Percentiles rank a stretch among this genome's conserved stretches.
These are phyloP conservation scores for Xylaria palmicola DNA, from an alignment of 495 filamentous ascomycete species.

Conservation along the genomic window DNA sequence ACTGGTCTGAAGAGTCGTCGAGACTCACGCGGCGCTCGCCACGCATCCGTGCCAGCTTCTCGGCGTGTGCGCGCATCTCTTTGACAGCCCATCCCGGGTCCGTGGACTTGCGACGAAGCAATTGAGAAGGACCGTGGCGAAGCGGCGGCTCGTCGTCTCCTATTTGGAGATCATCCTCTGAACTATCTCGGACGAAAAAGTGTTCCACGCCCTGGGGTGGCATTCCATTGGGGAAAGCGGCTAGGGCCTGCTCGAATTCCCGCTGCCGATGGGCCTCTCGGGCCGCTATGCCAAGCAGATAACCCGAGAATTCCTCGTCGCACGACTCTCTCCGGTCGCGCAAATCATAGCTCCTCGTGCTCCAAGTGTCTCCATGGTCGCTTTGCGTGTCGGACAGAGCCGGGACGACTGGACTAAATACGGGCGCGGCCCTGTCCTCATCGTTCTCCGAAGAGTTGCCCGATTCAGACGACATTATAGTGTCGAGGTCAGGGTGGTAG, in stretches of 20 bases:
- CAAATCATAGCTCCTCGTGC: constrained; percentile 33
- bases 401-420: constrained; percentile 30
- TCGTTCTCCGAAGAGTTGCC: constrained; percentile 35
- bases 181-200: constrained; percentile 54
- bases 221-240: constrained; percentile 48
- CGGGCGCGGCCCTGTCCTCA: constrained; percentile 19
- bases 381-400: constrained; percentile 24
- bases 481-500: constrained; percentile 40
- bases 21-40: constrained; percentile 23
- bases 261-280: constrained; percentile 70
- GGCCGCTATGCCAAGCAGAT: constrained; percentile 72
- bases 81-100: constrained; percentile 52
- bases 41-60: constrained; percentile 27
- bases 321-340: constrained; percentile 56
- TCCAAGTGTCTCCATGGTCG: constrained; percentile 37
- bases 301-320: constrained; percentile 69
- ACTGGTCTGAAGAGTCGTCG: constrained; percentile 41
- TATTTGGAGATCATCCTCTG: constrained; percentile 41
- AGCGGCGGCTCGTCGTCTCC: constrained; percentile 33
- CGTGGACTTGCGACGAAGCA: constrained; percentile 43
- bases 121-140: constrained; percentile 33
- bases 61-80: constrained; percentile 51
- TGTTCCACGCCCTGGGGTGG: constrained; percentile 52
- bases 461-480: constrained; percentile 35
- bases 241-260: constrained; percentile 48